Percentiles rank a stretch among this genome's conserved stretches.
Evolutionary conservation across 2,329 filamentous ascomycete species (phyloP).

Genomic region (Arthroderma sp.): DNA sequence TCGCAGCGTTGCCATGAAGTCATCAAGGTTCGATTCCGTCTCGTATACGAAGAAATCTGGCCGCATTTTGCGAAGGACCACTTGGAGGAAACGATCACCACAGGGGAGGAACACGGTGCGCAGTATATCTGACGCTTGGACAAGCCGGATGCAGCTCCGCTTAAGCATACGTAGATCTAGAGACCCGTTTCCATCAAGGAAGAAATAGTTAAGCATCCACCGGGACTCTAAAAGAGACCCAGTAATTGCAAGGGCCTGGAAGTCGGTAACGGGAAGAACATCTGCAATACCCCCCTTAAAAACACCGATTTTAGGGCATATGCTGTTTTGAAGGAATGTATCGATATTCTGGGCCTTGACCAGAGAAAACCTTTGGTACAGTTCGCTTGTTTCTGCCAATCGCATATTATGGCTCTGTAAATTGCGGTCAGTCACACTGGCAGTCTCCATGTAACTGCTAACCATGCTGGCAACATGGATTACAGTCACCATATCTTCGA

Average conservation of each 20-base stretch:
- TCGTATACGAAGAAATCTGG: conserved; percentile 39
- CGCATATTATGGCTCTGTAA: conserved; percentile 4
- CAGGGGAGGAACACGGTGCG: conserved; percentile 51
- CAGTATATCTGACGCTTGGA: conserved; percentile 49
- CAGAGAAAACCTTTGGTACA: conserved; percentile 10
- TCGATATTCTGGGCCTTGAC: conserved; percentile 13
- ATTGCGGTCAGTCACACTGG: conserved; percentile 2
- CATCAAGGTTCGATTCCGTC: conserved; percentile 38
- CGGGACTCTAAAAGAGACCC: conserved; percentile 44
- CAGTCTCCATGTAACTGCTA: conserved; percentile 6
- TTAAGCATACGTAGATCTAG: conserved; percentile 34
- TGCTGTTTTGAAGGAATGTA: conserved; percentile 29
- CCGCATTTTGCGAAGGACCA: conserved; percentile 44
- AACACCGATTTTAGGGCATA: conserved; percentile 36
- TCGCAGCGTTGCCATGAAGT: conserved; percentile 42
- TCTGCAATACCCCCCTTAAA: conserved; percentile 36
- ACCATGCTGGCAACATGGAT: conserved; percentile 12
- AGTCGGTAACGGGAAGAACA: conserved; percentile 40
- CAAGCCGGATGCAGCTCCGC: conserved; percentile 36
- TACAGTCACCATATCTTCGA: conserved; percentile 26
- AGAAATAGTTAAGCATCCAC: conserved; percentile 51
- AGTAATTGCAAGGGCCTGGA: conserved; percentile 46
- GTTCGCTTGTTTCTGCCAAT: conserved; percentile 7
- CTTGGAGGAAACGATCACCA: conserved; percentile 39
- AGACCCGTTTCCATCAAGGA: conserved; percentile 41